phyloP scores from a whole-genome alignment of 2,329 filamentous ascomycete genomes.

The Samsoniella hepiali region DNA sequence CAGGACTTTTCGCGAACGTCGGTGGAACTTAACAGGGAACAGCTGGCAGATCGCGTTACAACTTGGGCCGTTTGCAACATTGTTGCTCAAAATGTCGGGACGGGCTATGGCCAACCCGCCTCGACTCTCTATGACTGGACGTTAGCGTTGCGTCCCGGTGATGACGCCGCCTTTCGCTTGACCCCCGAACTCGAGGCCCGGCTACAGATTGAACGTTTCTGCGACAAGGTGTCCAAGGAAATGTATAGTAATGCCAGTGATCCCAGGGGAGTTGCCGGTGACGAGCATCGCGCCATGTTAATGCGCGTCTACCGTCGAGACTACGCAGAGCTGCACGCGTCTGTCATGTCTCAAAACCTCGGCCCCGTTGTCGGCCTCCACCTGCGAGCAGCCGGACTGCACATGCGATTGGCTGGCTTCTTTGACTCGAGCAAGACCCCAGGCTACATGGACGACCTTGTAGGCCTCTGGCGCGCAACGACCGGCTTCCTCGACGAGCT shows the following conservation, averaged over 20 bases:
- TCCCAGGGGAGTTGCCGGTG: constrained; percentile 64
- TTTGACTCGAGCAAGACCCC: constrained; percentile 73
- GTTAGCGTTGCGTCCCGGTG: constrained; percentile 57
- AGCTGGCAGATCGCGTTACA: constrained; percentile 72
- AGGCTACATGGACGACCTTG: constrained; percentile 70
- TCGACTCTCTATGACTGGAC: constrained; percentile 77
- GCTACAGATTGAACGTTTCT: constrained; percentile 70
- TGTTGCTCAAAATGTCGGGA: constrained; percentile 77
- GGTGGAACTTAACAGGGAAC: constrained; percentile 72
- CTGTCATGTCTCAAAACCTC: constrained; percentile 56
- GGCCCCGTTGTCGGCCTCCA: constrained; percentile 62
- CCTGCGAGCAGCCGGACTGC: constrained; percentile 68
- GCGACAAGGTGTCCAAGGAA: constrained; percentile 73
- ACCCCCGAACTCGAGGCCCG: constrained; percentile 63
- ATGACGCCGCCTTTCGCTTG: constrained; percentile 57
- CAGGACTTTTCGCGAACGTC: constrained; percentile 78
- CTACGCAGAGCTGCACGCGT: constrained; percentile 59
- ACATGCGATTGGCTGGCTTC: constrained; percentile 75
- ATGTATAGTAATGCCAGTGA: constrained; percentile 77
- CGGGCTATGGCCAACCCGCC: constrained; percentile 77
- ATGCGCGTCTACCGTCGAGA: constrained; percentile 65
- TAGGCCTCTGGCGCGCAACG: constrained; percentile 71
- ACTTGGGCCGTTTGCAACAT: constrained; percentile 87
- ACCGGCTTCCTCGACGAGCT: constrained; percentile 66
- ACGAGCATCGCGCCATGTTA: constrained; percentile 63